Base-by-base conservation (phyloP, 768 basidiomycete species). In the Kwoniella newhampshirensis region DNA sequence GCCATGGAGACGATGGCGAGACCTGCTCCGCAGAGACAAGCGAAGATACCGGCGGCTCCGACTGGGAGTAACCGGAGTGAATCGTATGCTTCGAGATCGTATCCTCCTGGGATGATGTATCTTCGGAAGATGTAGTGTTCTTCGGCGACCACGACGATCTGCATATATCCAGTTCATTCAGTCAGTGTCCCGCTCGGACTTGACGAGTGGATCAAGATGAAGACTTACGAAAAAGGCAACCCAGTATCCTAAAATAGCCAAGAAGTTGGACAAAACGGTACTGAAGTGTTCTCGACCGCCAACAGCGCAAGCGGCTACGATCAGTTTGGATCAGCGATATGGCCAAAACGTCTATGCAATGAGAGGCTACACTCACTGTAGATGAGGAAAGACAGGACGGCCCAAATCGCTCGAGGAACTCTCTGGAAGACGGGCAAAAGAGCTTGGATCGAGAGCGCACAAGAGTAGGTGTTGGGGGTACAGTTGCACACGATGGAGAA, bases 1-100 rank as follows among this genome's bases (percentile, higher is more conserved):
- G 82, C 79, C 83, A 84, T 84, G 1, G 81, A 80, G 4, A 82
- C 70, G 1, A 83, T 79, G 0, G 82, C 82, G 1, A 81, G 81
- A 0, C 67, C 79, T 4, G 80, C 78, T 9, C 82, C 82, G 50
- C 78, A 81, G 57, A 75, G 79, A 23, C 75, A 79, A 0, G 82
- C 82, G 37, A 79, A 58, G 17, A 83, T 64, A 23, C 81, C 83
- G 0, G 83, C 82, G 9, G 79, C 51, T 5, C 83, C 83, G 0
- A 80, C 42, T 0, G 82, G 82, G 17, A 84, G 78, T 77, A 62
- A 73, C 26, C 71, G 70, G 4, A 79, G 78, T 1, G 61, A 65
- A 54, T 83, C 82, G 76, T 81, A 83, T 50, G 79, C 81, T 13
- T 77, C 75, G 51, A 83, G 54, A 58, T 83, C 80, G 58, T 83